Conservation (phyloP, 2,329 filamentous ascomycete species). For the Juglanconis oblonga region DNA sequence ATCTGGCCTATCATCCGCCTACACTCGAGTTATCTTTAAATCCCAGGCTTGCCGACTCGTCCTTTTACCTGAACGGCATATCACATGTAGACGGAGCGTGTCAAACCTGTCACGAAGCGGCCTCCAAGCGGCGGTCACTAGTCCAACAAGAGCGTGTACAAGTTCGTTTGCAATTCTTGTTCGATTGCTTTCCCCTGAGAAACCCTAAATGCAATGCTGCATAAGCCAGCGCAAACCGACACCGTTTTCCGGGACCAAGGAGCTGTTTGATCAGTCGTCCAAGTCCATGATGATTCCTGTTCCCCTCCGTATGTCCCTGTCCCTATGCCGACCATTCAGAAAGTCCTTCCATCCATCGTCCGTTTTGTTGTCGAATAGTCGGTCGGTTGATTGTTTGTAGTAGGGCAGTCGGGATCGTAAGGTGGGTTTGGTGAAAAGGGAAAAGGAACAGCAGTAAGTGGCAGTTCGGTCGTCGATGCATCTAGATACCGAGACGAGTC, state of each 20-base stretch:
- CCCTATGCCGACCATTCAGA: conserved; percentile 10
- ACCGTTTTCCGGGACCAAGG: conserved; percentile 17
- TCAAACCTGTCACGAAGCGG: neutral
- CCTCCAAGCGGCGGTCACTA: neutral
- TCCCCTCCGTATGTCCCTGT: conserved; percentile 9
- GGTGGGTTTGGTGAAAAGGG: conserved; percentile 10
- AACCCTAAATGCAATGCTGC: conserved; percentile 19
- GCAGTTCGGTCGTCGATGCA: conserved; percentile 41
- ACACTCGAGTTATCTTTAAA: neutral
- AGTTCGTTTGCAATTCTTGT: conserved; percentile 15
- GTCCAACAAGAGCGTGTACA: too few relatives aligned
- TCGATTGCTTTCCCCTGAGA: conserved; percentile 12
- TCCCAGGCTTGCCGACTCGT: neutral
- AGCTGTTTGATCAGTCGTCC: conserved; percentile 14
- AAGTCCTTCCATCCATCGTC: conserved; percentile 11
- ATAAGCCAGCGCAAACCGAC: conserved; percentile 17
- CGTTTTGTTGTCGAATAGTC: conserved; percentile 27
- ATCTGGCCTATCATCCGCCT: neutral
- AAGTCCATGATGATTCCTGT: conserved; percentile 15
- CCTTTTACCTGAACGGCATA: neutral
- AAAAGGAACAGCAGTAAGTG: conserved; percentile 24
- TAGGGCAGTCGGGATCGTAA: conserved; percentile 14
- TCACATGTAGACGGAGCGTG: neutral
- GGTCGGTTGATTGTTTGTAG: neutral
- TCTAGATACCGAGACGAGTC: conserved; percentile 98